Base-by-base conservation (phyloP, 1,139 yeast genomes). In the Wickerhamiella infanticola region DNA sequence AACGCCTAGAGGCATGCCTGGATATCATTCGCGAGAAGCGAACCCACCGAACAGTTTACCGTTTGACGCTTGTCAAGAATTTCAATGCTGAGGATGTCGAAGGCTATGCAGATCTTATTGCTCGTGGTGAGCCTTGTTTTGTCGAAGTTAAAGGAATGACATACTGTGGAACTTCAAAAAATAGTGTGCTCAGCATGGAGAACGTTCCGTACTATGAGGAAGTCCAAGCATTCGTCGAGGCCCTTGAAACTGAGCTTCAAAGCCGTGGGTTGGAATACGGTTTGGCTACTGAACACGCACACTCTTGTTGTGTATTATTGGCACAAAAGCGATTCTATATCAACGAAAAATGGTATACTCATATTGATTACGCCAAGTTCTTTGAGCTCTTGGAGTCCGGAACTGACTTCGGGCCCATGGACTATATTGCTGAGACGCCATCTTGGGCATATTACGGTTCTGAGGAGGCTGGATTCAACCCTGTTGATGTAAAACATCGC, bases 91-190 rank as follows among this genome's bases (percentile, higher is more conserved):
- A 70, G 44, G 94, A 85, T 53, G 74, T 81, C 36, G 72, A 72
- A 37, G 83, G 93, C n/a, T 86, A 86, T 60, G 95, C 95, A 0
- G 94, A 85, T 57, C 71, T 88, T 70, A 94, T 86, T 27, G 80
- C 73, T 48, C 72, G 78, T 50, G 96, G 90, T 3, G 67, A 69
- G 51, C 97, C 97, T 2, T 79, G 94, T 39, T 83, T 86, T 57
- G 82, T 86, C 51, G 97, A 86, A 63, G 81, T 86, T 49, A 86
- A 86, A 64, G 96, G 96, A 47, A 95, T 94, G 9, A 86, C 95
- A 0, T 86, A 82, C 65, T 85, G 95, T 65, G 95, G 95, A 0
- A 79, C 93, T 0, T 63, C 68, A 45, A 81, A 84, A 60, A 88
- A 90, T 41, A 85, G 85, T 58, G 90, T 95, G 42, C 70, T 86